Conservation (phyloP, 108 stramenopile species). For the Skeletonema marinoi region DNA sequence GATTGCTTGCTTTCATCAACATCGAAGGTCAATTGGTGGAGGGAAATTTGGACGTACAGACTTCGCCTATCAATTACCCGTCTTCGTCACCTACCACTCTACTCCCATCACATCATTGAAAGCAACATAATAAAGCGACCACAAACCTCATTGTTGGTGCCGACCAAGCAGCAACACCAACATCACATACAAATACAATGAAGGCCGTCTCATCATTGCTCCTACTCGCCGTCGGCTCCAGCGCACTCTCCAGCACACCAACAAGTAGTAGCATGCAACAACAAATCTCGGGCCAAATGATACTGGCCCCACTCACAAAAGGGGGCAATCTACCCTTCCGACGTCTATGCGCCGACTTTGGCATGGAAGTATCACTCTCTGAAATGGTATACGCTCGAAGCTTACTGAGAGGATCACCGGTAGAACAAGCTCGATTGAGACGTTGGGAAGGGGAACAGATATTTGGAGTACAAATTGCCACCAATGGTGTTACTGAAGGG, state of each 20-base stretch:
- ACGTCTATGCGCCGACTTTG: slow-evolving; percentile 50
- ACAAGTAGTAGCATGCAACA: neutral
- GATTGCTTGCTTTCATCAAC: no score
- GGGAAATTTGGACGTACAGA: neutral
- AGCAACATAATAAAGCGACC: no score
- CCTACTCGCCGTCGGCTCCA: neutral
- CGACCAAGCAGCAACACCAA: neutral
- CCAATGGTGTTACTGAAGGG: slow-evolving; percentile 49
- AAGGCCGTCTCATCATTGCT: neutral
- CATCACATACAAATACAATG: neutral
- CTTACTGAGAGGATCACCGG: slow-evolving; percentile 31
- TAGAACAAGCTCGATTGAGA: slow-evolving; percentile 45
- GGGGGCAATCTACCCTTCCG: slow-evolving; percentile 52
- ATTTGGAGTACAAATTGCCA: slow-evolving; percentile 55
- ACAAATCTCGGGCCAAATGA: slow-evolving; percentile 29
- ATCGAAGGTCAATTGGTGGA: neutral
- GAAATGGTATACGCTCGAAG: slow-evolving; percentile 54
- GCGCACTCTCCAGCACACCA: neutral
- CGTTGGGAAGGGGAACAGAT: slow-evolving; percentile 19
- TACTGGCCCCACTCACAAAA: slow-evolving; percentile 45
- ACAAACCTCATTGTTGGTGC: no score
- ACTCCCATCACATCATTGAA: neutral
- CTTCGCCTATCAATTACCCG: neutral
- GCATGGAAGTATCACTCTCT: slow-evolving; percentile 34
- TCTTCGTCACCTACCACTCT: neutral